Percentiles rank a stretch among this genome's conserved stretches.
phyloP scores from a whole-genome alignment of 2,329 filamentous ascomycete species.

The Cercospora zeina region DNA sequence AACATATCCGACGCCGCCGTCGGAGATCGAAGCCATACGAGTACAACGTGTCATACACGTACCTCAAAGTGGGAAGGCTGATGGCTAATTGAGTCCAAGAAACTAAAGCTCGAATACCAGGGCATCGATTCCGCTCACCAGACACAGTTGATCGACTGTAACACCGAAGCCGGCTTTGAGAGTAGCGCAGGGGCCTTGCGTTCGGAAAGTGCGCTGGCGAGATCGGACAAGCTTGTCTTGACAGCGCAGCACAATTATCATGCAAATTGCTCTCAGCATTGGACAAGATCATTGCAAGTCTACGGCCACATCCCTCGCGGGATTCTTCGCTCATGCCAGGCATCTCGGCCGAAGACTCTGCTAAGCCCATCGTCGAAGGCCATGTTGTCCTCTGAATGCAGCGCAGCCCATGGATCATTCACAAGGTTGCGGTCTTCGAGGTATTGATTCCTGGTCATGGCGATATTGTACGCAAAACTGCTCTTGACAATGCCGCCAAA shows the following conservation, averaged over 20 bases:
- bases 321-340: conserved; percentile 31
- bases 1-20: not conserved
- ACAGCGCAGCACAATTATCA: not conserved
- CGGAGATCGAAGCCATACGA: not conserved
- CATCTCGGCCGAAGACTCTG: conserved; percentile 34
- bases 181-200: not conserved
- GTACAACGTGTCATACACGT: not conserved
- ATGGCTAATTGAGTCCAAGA: not conserved
- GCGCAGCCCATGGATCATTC: conserved; percentile 32
- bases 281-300: not conserved
- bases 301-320: conserved; percentile 37
- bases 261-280: not conserved
- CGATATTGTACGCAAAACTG: conserved; percentile 53
- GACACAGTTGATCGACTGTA: not conserved
- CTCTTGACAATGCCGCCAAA: conserved; percentile 51
- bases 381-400: conserved; percentile 31
- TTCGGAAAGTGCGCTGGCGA: not conserved
- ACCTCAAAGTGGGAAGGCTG: not conserved
- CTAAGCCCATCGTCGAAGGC: conserved; percentile 37
- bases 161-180: not conserved
- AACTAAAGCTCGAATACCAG: not conserved
- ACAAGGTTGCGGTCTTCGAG: conserved; percentile 32
- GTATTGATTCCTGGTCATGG: conserved; percentile 45
- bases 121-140: not conserved
- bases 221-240: not conserved